Evolutionary conservation across 164 flowering plant species (phyloP).

Genomic region (Aristolochia contorta): DNA sequence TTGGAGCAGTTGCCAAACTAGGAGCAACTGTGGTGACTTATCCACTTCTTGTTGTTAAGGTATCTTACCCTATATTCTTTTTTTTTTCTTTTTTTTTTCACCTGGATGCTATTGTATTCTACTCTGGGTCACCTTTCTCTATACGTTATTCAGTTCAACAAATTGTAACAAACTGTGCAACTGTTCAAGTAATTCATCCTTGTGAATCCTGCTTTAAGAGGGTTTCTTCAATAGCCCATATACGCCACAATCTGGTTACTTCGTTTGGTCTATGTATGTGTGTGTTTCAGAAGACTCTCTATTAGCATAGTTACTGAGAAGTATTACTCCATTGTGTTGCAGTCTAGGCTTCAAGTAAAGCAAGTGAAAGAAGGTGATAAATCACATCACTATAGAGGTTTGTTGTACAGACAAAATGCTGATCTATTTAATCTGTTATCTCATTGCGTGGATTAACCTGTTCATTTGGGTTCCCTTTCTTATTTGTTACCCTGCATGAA

Average conservation of each 20-base stretch:
- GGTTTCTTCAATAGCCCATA: no score
- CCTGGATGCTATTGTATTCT: not conserved
- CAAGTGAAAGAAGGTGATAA: conserved; percentile 60
- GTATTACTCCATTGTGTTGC: conserved; percentile 14
- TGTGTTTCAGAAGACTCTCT: not conserved
- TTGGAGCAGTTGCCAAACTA: conserved; percentile 95
- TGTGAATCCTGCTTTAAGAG: no score
- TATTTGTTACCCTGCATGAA: conserved; percentile 9
- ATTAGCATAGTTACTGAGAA: not conserved
- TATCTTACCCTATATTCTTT: conserved; percentile 7
- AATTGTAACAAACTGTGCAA: no score
- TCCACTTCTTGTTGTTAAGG: conserved; percentile 98
- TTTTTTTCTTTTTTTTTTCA: not conserved
- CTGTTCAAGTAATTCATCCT: no score
- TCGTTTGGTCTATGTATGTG: not conserved
- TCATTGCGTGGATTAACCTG: no score
- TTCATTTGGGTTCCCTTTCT: no score
- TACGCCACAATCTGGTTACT: no score
- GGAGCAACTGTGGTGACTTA: conserved; percentile 94
- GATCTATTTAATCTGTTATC: no score
- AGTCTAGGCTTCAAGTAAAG: conserved; percentile 95
- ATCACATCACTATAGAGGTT: conserved; percentile 75
- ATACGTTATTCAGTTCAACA: no score
- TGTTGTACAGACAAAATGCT: not conserved
- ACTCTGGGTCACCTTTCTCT: not conserved